phyloP scores from a whole-genome alignment of 2,329 filamentous ascomycete genomes.

The Ceratocystis ficicola region DNA sequence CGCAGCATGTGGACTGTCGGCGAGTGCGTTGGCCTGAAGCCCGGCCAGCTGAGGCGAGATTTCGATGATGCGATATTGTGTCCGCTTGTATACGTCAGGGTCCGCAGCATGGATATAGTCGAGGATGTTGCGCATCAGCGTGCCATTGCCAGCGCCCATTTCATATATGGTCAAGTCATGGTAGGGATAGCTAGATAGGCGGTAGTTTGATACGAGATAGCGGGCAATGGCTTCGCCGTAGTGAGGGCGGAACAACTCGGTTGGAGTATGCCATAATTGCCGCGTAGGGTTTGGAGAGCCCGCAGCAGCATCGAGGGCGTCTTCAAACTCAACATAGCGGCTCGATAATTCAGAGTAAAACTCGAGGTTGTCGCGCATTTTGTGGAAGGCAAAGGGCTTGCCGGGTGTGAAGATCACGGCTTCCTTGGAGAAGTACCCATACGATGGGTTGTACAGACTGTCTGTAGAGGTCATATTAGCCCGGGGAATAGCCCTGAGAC shows the following conservation, averaged over 20 bases:
- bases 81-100: conserved; percentile 85
- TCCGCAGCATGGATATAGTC: conserved; percentile 88
- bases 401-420: conserved; percentile 92
- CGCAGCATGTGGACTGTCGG: conserved; percentile 57
- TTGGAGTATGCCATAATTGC: conserved; percentile 97
- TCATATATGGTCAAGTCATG: conserved; percentile 97
- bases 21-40: conserved; percentile 61
- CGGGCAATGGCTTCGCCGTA: conserved; percentile 97
- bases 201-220: conserved; percentile 92
- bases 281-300: conserved; percentile 57
- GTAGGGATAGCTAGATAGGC: conserved; percentile 85
- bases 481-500: conserved; percentile 26
- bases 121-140: conserved; percentile 93
- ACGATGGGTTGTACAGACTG: conserved; percentile 85
- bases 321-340: conserved; percentile 83
- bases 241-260: conserved; percentile 89
- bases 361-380: conserved; percentile 68
- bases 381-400: conserved; percentile 77
- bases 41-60: conserved; percentile 73
- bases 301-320: conserved; percentile 61
- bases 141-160: conserved; percentile 94
- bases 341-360: conserved; percentile 67
- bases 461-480: conserved; percentile 42
- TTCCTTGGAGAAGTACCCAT: conserved; percentile 93
- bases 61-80: conserved; percentile 90